Evolutionary conservation across 2,329 filamentous ascomycete species (phyloP).

Genomic region (Fusarium aywerte): DNA sequence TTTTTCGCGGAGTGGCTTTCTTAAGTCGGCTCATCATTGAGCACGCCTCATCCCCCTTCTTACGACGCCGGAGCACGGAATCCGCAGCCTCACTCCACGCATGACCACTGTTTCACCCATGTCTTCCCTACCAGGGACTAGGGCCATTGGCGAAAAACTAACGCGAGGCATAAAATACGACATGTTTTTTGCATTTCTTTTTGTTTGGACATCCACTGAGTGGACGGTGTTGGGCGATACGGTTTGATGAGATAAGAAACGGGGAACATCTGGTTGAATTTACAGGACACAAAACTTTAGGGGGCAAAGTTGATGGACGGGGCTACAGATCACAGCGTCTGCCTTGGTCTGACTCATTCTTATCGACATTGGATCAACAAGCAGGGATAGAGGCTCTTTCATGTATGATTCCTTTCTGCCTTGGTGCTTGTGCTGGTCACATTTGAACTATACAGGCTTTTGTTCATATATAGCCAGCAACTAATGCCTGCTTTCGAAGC

Average conservation of each 20-base stretch:
- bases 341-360: constrained; percentile 1
- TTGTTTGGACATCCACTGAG: constrained; percentile 23
- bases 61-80: constrained; percentile 26
- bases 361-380: constrained; percentile 17
- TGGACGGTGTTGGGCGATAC: constrained; percentile 43
- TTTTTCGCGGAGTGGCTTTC: constrained; percentile 5
- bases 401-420: constrained; percentile 7
- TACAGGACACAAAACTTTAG: not conserved
- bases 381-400: constrained; percentile 14
- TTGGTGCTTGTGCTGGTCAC: constrained; percentile 41
- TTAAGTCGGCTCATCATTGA: constrained; percentile 2
- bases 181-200: constrained; percentile 11
- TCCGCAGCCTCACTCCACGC: constrained; percentile 37
- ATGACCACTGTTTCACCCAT: constrained; percentile 25
- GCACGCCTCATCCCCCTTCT: constrained; percentile 18
- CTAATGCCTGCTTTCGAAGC: not conserved
- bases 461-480: constrained; percentile 36
- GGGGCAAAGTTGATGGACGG: constrained; percentile 14
- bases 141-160: not conserved
- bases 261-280: constrained; percentile 30
- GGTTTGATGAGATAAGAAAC: constrained; percentile 25
- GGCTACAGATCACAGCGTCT: not conserved
- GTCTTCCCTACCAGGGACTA: constrained; percentile 6
- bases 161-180: constrained; percentile 12
- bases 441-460: constrained; percentile 21